Evolutionary conservation across 2,329 filamentous ascomycete genomes (phyloP).

Genomic region (Drechslerella coelobrocha): DNA sequence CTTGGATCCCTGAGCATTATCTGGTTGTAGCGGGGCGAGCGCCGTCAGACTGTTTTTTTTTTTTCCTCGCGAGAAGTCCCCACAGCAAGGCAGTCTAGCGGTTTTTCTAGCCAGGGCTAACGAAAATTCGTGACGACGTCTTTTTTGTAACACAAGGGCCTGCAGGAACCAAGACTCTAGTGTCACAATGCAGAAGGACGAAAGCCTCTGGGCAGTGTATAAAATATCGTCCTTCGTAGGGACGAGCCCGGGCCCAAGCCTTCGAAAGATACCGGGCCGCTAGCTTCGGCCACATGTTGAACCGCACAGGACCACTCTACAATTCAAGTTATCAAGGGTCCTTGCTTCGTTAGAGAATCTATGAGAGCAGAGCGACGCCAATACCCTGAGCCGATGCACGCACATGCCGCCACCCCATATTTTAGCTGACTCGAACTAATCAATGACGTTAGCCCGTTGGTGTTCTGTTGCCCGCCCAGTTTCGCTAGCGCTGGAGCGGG

Average conservation of each 20-base stretch:
- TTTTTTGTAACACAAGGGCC: slow-evolving; percentile 24
- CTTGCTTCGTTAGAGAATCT: slow-evolving; percentile 5
- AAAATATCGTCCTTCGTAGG: slow-evolving; percentile 18
- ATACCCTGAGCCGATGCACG: slow-evolving; percentile 23
- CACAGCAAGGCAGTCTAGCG: slow-evolving; percentile 6
- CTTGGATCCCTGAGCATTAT: neutral
- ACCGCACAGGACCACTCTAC: too few relatives aligned
- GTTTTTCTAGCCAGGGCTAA: slow-evolving; percentile 12
- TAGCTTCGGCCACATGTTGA: too few relatives aligned
- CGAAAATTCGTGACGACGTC: neutral
- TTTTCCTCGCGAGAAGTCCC: slow-evolving; percentile 6
- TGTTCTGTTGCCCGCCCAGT: slow-evolving; percentile 12
- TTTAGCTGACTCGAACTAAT: slow-evolving; percentile 13
- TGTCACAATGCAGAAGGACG: slow-evolving; percentile 33
- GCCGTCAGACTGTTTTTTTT: slow-evolving; percentile 1
- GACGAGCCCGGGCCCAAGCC: neutral
- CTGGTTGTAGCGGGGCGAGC: slow-evolving; percentile 1
- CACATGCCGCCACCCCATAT: slow-evolving; percentile 46
- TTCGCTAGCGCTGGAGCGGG: neutral
- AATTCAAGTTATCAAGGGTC: neutral
- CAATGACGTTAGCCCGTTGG: slow-evolving; percentile 41
- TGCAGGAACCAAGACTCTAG: slow-evolving; percentile 45
- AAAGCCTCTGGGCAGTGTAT: slow-evolving; percentile 12
- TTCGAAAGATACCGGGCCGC: neutral
- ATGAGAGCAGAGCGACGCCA: slow-evolving; percentile 25